These are phyloP conservation scores for Lachancea thermotolerans DNA, from an alignment of 805 yeast species.

Conservation along the genomic window DNA sequence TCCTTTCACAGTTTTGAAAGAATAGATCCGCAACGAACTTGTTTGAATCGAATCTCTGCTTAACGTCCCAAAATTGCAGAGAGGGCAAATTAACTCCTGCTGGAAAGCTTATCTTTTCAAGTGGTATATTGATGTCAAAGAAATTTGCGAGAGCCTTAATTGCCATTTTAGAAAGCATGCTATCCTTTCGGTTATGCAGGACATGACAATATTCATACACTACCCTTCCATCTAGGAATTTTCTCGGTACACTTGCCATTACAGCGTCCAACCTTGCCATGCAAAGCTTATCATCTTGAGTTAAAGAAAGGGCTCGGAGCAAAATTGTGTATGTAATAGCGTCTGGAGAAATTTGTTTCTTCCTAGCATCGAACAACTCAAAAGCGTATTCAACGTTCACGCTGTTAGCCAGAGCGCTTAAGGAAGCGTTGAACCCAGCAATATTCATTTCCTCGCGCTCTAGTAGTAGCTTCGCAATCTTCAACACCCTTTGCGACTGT, in stretches of 20 bases:
- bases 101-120: neutral
- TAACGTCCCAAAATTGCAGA: conserved; percentile 5
- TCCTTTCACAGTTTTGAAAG: conserved; percentile 1
- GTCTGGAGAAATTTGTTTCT: conserved; percentile 16
- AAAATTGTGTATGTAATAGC: conserved; percentile 22
- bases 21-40: conserved; percentile 1
- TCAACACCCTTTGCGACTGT: conserved; percentile 32
- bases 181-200: conserved; percentile 12
- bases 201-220: conserved; percentile 22
- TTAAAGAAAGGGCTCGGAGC: conserved; percentile 17
- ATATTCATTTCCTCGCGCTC: conserved; percentile 30
- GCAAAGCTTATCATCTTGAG: conserved; percentile 16
- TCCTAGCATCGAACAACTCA: conserved; percentile 32
- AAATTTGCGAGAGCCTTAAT: conserved; percentile 1
- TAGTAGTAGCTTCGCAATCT: conserved; percentile 29
- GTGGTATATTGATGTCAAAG: neutral
- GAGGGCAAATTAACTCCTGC: conserved; percentile 2
- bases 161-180: conserved; percentile 1
- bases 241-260: conserved; percentile 16
- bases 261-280: conserved; percentile 14
- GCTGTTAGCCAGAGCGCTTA: conserved; percentile 40
- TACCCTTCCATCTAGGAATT: conserved; percentile 18
- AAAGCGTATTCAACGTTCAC: conserved; percentile 34
- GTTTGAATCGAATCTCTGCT: neutral
- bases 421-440: conserved; percentile 41